A percentile compares a stretch with the other conserved stretches of the same genome.
These are phyloP conservation scores for Urtica urens DNA, from an alignment of 306 rosid genomes.

Conservation along the genomic window DNA sequence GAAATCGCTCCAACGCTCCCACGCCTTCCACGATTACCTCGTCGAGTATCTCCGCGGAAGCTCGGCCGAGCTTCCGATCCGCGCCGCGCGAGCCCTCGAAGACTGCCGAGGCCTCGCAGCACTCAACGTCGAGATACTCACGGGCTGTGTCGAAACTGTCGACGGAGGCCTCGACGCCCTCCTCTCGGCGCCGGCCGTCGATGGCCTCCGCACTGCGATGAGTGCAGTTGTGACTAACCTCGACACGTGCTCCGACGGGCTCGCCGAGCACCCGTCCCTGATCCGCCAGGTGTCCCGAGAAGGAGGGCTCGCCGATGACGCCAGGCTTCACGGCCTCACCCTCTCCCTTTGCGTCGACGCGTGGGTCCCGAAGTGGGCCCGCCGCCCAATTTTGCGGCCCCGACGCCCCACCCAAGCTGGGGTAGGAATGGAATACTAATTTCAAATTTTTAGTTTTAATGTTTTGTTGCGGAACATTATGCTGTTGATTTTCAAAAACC, in stretches of 20 bases:
- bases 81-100: slow-evolving; percentile 9
- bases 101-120: slow-evolving; percentile 24
- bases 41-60: slow-evolving; percentile 9
- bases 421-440: too few relatives aligned
- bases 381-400: not conserved
- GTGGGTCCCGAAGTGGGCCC: slow-evolving; percentile 23
- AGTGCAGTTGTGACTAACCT: slow-evolving; percentile 33
- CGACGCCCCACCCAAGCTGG: too few relatives aligned
- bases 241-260: slow-evolving; percentile 27
- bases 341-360: slow-evolving; percentile 22
- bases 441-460: too few relatives aligned
- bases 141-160: slow-evolving; percentile 2
- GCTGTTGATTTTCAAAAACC: too few relatives aligned
- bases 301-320: slow-evolving; percentile 9
- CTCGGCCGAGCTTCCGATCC: slow-evolving; percentile 10
- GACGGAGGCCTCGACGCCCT: slow-evolving; percentile 7
- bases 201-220: slow-evolving; percentile 24
- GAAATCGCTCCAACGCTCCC: slow-evolving; percentile 18
- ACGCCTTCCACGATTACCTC: slow-evolving; percentile 6
- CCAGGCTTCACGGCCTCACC: slow-evolving; percentile 19
- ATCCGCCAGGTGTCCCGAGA: slow-evolving; percentile 2
- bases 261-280: slow-evolving; percentile 9
- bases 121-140: slow-evolving; percentile 18
- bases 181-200: slow-evolving; percentile 22
- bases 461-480: too few relatives aligned